Evolutionary conservation across 257 asterid genomes (phyloP).

Genomic region (Lavandula angustifolia): DNA sequence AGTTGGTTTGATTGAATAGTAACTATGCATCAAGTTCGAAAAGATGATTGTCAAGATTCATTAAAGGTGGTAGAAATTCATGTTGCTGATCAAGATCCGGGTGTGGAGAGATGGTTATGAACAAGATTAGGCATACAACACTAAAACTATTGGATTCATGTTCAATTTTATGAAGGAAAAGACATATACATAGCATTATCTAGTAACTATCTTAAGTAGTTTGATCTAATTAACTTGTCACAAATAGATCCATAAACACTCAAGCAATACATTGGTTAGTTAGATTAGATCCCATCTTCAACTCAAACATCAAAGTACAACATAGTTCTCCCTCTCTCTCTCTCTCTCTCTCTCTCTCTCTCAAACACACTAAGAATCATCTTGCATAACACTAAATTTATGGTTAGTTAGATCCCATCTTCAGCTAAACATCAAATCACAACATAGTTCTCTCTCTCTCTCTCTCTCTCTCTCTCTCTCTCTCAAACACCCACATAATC

Average conservation of each 20-base stretch:
- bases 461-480: too few species aligned
- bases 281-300: neutral
- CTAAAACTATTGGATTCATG: neutral
- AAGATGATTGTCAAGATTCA: neutral
- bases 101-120: neutral
- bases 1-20: too few species aligned
- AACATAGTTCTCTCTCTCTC: neutral
- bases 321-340: neutral
- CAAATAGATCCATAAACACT: neutral
- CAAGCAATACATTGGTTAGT: neutral
- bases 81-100: neutral
- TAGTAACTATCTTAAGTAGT: slow-evolving; percentile 1
- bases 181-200: neutral
- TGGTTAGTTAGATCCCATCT: too few species aligned
- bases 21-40: neutral
- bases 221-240: neutral
- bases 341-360: too few species aligned
- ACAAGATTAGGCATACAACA: neutral
- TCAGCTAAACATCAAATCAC: slow-evolving; percentile 3
- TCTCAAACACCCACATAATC: too few species aligned
- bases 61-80: neutral
- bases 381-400: too few species aligned
- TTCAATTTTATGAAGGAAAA: neutral
- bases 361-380: too few species aligned
- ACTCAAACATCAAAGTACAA: slow-evolving; percentile 1